Conservation (phyloP, 495 filamentous ascomycete species). For the Neurospora pannonica region DNA sequence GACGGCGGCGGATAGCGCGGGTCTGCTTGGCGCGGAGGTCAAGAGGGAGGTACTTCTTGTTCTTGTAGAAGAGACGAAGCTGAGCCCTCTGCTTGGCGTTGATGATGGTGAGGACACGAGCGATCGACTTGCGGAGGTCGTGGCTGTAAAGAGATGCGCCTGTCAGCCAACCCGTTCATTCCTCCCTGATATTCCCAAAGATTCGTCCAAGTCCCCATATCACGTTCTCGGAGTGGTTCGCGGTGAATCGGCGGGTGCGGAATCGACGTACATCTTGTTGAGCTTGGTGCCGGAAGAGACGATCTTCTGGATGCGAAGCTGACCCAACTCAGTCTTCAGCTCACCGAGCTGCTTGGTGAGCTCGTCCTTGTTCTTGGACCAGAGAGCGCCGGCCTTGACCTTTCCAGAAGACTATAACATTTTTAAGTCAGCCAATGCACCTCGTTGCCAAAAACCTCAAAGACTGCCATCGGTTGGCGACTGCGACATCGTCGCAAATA, state of each 20-base stretch:
- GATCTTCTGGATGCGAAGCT: constrained; percentile 96
- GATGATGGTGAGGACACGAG: constrained; percentile 96
- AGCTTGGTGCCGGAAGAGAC: constrained; percentile 86
- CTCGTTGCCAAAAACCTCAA: background rate
- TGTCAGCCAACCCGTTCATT: constrained; percentile 11
- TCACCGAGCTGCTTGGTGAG: constrained; percentile 82
- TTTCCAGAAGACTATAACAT: constrained; percentile 67
- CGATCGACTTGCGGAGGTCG: constrained; percentile 98
- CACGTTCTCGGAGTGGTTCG: background rate
- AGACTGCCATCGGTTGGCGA: background rate
- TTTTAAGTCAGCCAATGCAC: constrained; percentile 18
- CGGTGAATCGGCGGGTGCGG: background rate
- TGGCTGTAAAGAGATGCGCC: constrained; percentile 48
- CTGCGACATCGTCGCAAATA: background rate
- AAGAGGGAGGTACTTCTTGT: constrained; percentile 96
- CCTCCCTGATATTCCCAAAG: background rate
- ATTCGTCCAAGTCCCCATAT: background rate
- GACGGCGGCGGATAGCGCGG: constrained; percentile 83
- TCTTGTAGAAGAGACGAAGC: constrained; percentile 98
- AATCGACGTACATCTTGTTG: constrained; percentile 79
- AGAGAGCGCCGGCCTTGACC: constrained; percentile 91
- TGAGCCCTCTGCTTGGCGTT: constrained; percentile 97
- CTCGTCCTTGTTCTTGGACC: constrained; percentile 98
- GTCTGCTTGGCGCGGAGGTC: constrained; percentile 97
- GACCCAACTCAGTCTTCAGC: constrained; percentile 87